These are phyloP conservation scores for Isoetes engelmannii DNA, from an alignment of 83 land plant genomes.

Conservation along the genomic window DNA sequence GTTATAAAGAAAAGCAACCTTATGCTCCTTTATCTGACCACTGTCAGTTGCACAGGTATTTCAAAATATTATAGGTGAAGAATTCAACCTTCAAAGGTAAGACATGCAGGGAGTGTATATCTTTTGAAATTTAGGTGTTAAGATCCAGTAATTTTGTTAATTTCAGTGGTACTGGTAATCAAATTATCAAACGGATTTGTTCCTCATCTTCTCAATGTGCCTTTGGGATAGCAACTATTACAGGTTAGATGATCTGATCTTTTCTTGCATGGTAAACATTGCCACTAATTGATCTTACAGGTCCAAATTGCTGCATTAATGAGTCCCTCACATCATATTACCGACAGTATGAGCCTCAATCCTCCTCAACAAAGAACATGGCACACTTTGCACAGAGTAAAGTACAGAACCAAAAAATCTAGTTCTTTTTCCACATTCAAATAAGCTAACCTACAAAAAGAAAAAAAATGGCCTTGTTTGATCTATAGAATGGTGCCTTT, in stretches of 20 bases:
- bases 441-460: no score
- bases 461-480: no score
- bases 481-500: no score
- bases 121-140: background rate
- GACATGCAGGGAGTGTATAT: background rate
- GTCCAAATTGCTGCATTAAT: constrained; percentile 67
- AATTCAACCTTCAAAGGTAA: constrained; percentile 16
- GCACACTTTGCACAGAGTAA: constrained; percentile 56
- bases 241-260: constrained; percentile 5
- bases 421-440: background rate
- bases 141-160: background rate
- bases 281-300: constrained; percentile 19
- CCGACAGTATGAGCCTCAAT: constrained; percentile 50
- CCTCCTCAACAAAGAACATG: constrained; percentile 61
- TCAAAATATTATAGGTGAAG: background rate
- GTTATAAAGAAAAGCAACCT: background rate
- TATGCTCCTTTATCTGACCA: constrained; percentile 1
- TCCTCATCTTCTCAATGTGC: no score
- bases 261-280: constrained; percentile 9
- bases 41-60: background rate
- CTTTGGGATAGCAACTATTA: no score
- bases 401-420: constrained; percentile 1
- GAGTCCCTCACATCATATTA: constrained; percentile 36
- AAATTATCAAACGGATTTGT: no score
- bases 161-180: no score